Base-by-base conservation (phyloP, 2,329 filamentous ascomycete species). In the Fusarium sp. region DNA sequence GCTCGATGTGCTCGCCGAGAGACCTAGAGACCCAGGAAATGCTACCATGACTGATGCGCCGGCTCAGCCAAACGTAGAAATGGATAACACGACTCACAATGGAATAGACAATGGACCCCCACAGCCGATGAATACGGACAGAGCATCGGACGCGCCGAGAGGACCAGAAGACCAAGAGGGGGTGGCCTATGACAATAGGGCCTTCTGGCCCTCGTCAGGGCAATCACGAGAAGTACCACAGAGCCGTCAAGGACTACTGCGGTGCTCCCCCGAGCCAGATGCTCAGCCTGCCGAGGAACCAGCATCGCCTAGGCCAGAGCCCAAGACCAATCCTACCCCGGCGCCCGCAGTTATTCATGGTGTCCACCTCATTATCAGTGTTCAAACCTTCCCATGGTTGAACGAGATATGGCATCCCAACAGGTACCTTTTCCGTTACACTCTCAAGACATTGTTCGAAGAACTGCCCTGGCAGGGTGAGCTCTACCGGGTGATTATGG, bases 11-110 rank as follows among this genome's bases (percentile, higher is more conserved):
- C 22, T 14, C 17, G 7, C 12, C 1, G 9, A 14, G 7, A 14
- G 10, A 8, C 4, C 2, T 2, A 24, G 0, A 0, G 7, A 2
- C 1, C 14, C 20, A 8, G 8, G n/a, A 0, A n/a, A 22, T 20
- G 22, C 8, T 1, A 27, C 40, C 3, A 69, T 33, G 2, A 9
- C 17, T n/a, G 46, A n/a, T 0, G 24, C 11, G 17, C 57, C 44
- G 5, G 62, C 65, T 11, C 65, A 70, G 14, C n/a, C 55, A 8
- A 42, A n/a, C 24, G 3, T 33, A n/a, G 44, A 38, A 1, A 14
- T 22, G 16, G 29, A 68, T 8, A 27, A 29, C 16, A 17, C 20
- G 16, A 27, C 42, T 11, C 24, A 22, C 11, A 16, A 16, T 1
- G 57, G 56, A 16, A 27, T 27, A 40, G 33, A 33, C 1, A 17